A percentile compares a stretch with the other conserved stretches of the same genome.
These are phyloP conservation scores for Galium porrigens DNA, from an alignment of 305 asterid genomes.

Conservation along the genomic window DNA sequence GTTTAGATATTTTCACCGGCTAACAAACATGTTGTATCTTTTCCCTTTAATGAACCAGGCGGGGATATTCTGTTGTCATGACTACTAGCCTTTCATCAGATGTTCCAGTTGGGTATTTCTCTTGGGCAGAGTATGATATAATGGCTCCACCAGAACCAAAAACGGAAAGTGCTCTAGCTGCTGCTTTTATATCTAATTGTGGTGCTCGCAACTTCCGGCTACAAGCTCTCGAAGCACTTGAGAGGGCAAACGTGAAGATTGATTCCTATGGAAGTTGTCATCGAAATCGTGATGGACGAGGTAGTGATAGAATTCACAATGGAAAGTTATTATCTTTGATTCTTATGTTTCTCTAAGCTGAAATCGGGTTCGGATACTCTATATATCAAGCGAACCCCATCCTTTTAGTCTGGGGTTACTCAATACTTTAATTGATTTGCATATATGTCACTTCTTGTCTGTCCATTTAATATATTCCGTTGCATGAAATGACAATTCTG, in stretches of 20 bases:
- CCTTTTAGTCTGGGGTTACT: not conserved
- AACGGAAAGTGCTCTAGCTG: conserved; percentile 62
- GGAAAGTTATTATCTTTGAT: not conserved
- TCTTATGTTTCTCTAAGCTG: not conserved
- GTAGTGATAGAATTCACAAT: conserved; percentile 22
- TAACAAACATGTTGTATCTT: conserved; percentile 5
- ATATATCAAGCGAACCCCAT: not conserved
- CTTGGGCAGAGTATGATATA: conserved; percentile 94
- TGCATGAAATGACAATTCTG: not conserved
- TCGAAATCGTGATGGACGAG: conserved; percentile 61
- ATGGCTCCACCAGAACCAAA: conserved; percentile 90
- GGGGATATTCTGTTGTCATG: conserved; percentile 70
- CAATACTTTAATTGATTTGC: not conserved
- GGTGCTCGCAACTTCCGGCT: conserved; percentile 80
- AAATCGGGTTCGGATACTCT: not conserved
- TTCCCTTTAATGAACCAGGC: conserved; percentile 27
- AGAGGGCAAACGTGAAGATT: conserved; percentile 47
- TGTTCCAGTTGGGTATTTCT: conserved; percentile 96
- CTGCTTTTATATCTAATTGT: conserved; percentile 93
- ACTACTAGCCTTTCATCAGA: conserved; percentile 97
- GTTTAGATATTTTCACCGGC: not conserved
- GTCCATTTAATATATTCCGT: not conserved
- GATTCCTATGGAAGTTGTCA: conserved; percentile 94
- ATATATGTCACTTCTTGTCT: not conserved
- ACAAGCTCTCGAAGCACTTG: conserved; percentile 76